Evolutionary conservation across 2,329 filamentous ascomycete genomes (phyloP), one percentile per base, ranked within the genome.

Genomic region (Aureobasidium sp.): DNA sequence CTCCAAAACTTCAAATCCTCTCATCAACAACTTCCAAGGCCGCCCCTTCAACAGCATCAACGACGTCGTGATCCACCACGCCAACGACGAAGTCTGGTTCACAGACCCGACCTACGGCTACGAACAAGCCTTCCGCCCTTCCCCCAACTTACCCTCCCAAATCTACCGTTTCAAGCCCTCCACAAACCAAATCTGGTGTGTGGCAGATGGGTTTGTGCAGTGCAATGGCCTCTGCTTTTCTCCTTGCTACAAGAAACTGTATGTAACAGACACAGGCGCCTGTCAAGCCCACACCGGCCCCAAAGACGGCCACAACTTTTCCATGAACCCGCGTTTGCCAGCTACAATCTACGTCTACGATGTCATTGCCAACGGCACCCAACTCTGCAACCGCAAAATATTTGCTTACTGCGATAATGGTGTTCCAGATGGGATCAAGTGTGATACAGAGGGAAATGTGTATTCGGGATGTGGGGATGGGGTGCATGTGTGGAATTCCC

Each of bases 31-130:
- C 69, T 87, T 76, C 69, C 82, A 82, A 49, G 84, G 84, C n/a
- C 78, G 82, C 77, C 68, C 82, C 47, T 86, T 86, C 71, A 84
- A 79, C 69, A 84, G 82, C 0, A 68, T 84, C 4, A 85, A 85
- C 65, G 84, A 86, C 61, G 75, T 81, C 0, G 75, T 77, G 1
- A 70, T 83, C 58, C 78, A 85, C 65, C 83, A 34, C 69, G 71
- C 12, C 17, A 84, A 80, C 62, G 77, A 78, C n/a, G 79, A 83
- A 29, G 73, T 87, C n/a, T 87, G 85, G 74, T 87, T 87, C 67
- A 87, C 84, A 1, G 84, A 87, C 63, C 80, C 82, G 0, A 76
- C 79, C 8, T 87, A 87, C 65, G 85, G 83, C 3, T 82, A 77
- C 64, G 75, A 82, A 45, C 84, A 87, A 67, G 76, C 82, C 27